Conservation (phyloP, 192 early-diverging fungal genomes). For the Mortierella antarctica region DNA sequence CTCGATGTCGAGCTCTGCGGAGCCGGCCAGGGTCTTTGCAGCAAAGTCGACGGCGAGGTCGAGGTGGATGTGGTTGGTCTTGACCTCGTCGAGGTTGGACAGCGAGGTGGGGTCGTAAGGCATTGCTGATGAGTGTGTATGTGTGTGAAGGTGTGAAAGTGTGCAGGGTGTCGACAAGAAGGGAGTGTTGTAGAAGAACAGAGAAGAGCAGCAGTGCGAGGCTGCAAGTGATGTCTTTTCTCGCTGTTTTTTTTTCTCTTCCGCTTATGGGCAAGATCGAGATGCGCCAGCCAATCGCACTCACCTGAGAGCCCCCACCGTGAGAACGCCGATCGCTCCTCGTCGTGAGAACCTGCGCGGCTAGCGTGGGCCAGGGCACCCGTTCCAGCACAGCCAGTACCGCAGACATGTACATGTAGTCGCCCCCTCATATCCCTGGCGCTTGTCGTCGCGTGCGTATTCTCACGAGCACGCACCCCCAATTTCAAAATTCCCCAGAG, state of each 20-base stretch:
- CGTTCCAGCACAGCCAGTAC: no score
- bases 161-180: neutral
- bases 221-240: constrained; percentile 13
- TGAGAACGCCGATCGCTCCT: no score
- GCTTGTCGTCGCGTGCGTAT: no score
- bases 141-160: neutral
- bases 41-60: constrained; percentile 83
- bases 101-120: constrained; percentile 84
- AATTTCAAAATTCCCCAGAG: no score
- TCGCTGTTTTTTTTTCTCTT: constrained; percentile 59
- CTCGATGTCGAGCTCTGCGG: constrained; percentile 69
- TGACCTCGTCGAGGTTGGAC: constrained; percentile 81
- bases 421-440: no score
- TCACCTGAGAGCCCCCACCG: no score
- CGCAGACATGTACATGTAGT: no score
- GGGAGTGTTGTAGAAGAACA: neutral
- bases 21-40: constrained; percentile 71
- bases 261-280: constrained; percentile 18
- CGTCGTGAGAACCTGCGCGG: no score
- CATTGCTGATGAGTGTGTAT: constrained; percentile 19
- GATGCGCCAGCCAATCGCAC: neutral
- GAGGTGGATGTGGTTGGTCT: constrained; percentile 82
- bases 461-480: no score
- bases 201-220: neutral
- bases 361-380: no score